Conservation (phyloP, 164 flowering plant species). For the Nymphaea colorata region DNA sequence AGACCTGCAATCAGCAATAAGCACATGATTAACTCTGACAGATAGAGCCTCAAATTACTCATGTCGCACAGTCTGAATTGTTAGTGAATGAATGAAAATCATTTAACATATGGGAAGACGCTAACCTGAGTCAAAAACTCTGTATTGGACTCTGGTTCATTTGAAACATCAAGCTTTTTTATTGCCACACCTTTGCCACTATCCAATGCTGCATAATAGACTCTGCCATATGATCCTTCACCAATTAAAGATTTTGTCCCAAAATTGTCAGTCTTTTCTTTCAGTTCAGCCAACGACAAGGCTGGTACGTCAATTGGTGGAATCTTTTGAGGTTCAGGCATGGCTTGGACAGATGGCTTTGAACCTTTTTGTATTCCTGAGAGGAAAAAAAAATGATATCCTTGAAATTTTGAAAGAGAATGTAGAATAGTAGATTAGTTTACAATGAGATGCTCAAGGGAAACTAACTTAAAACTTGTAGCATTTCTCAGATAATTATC, state of each 20-base stretch:
- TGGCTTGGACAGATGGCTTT: conserved; percentile 6
- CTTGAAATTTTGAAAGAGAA: background rate
- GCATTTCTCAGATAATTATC: too few species aligned
- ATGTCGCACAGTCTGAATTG: too few species aligned
- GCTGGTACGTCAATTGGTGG: conserved; percentile 9
- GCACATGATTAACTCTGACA: background rate
- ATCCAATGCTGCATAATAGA: conserved; percentile 8
- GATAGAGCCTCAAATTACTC: background rate
- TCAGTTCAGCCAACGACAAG: conserved; percentile 10
- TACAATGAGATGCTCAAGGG: background rate
- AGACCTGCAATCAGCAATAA: conserved; percentile 3
- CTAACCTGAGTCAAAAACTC: conserved; percentile 8
- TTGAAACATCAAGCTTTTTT: conserved; percentile 10
- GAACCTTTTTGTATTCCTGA: conserved; percentile 9
- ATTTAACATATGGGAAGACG: background rate
- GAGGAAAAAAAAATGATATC: background rate
- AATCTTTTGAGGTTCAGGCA: background rate
- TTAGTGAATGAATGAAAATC: too few species aligned
- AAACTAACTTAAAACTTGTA: too few species aligned
- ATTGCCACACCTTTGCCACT: conserved; percentile 8
- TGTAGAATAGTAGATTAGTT: background rate
- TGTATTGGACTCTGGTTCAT: conserved; percentile 4
- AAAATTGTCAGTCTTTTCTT: conserved; percentile 9
- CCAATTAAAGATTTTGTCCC: conserved; percentile 12
- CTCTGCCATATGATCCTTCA: conserved; percentile 14